Percentiles rank a stretch among this genome's conserved stretches.
Conservation (phyloP, 768 basidiomycete genomes). For the Macrocybe gigantea region DNA sequence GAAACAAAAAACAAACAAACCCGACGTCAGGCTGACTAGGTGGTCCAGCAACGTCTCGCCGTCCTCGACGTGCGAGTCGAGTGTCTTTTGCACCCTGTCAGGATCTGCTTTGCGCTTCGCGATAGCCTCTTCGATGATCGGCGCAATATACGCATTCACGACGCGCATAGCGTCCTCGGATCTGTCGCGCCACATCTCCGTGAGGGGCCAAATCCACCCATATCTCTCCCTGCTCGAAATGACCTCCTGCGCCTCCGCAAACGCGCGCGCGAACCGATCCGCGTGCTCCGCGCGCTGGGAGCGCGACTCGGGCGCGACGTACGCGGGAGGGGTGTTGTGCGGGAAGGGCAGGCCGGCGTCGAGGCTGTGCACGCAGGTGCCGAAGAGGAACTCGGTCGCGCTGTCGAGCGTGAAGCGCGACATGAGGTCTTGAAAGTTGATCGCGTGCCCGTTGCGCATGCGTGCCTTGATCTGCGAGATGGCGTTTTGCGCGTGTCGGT, state of each 20-base stretch:
- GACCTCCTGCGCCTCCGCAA: constrained; percentile 39
- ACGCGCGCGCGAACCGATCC: constrained; percentile 42
- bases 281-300: constrained; percentile 23
- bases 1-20: constrained; percentile 16
- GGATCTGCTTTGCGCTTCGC: constrained; percentile 25
- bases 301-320: constrained; percentile 14
- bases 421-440: constrained; percentile 63
- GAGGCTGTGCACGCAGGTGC: constrained; percentile 49
- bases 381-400: constrained; percentile 63
- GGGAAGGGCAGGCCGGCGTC: constrained; percentile 48
- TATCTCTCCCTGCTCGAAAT: constrained; percentile 36
- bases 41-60: constrained; percentile 51
- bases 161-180: constrained; percentile 44
- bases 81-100: constrained; percentile 18
- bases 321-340: constrained; percentile 22
- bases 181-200: constrained; percentile 42
- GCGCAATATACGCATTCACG: constrained; percentile 47
- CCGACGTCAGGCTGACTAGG: constrained; percentile 43
- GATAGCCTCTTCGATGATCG: constrained; percentile 45
- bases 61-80: constrained; percentile 25
- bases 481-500: constrained; percentile 42
- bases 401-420: constrained; percentile 62
- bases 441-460: constrained; percentile 39
- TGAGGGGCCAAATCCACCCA: constrained; percentile 49
- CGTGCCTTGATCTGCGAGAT: constrained; percentile 42